phyloP scores from a whole-genome alignment of 495 filamentous ascomycete genomes.

The Aspergillus panamensis region DNA sequence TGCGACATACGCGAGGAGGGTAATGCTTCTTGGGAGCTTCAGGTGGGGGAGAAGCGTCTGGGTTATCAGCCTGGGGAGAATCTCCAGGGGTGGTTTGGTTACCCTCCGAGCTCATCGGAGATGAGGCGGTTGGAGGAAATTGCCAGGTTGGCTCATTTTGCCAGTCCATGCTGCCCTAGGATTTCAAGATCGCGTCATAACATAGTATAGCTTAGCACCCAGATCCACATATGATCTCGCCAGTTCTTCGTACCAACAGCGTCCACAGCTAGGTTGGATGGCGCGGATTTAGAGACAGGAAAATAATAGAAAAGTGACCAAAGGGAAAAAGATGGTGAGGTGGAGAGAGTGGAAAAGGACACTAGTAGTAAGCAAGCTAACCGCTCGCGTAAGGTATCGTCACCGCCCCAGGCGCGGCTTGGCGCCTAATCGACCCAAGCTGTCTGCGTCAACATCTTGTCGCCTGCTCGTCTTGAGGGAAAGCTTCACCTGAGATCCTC shows the following conservation, averaged over 20 bases:
- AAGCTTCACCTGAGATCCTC: conserved; percentile 19
- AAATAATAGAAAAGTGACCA: conserved; percentile 19
- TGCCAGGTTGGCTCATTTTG: conserved; percentile 25
- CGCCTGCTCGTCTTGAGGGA: conserved; percentile 23
- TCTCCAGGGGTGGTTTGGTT: conserved; percentile 20
- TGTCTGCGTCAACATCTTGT: conserved; percentile 40
- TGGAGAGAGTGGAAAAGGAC: conserved; percentile 7
- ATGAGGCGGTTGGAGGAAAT: conserved; percentile 18
- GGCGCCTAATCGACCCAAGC: conserved; percentile 21
- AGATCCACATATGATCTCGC: conserved; percentile 17
- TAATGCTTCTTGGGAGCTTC: conserved; percentile 49
- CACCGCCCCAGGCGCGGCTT: conserved; percentile 27
- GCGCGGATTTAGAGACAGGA: background rate
- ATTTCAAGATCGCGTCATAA: conserved; percentile 10
- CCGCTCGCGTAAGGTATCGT: conserved; percentile 23
- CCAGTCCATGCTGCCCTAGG: conserved; percentile 18
- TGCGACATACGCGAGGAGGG: conserved; percentile 75
- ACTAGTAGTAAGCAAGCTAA: conserved; percentile 11
- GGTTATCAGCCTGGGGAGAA: conserved; percentile 14
- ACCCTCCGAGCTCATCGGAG: conserved; percentile 9
- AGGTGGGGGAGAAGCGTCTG: conserved; percentile 10
- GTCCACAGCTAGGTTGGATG: background rate
- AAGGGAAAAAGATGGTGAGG: conserved; percentile 18
- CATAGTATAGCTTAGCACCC: conserved; percentile 15
- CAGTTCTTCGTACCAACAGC: background rate